Base-by-base conservation (phyloP, 345 rosid species). In the Toxicodendron radicans region DNA sequence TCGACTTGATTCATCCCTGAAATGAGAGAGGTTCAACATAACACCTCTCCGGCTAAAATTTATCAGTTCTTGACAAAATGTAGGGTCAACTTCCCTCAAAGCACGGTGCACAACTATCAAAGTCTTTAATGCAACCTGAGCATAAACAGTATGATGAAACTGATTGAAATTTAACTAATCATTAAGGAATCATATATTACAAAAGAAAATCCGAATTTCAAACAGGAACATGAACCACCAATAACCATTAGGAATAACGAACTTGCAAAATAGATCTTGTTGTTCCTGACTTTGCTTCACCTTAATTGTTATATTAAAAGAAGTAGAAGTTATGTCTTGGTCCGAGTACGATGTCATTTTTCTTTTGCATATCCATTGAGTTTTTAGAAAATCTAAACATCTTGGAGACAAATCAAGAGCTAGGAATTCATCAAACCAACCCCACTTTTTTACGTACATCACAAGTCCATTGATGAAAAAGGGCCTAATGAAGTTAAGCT, bases 71-170 rank as follows among this genome's bases (percentile, higher is more conserved):
- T 75, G 81, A 18, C 24, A 63, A 63, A 83, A 83, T 57, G 80
- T 60, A 27, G 64, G 58, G 72, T 83, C 81, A 20, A 64, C 74
- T 81, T 84, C 85, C 75, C 80, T 79, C 23, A 78, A 3, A 52
- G 86, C 82, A 51, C 85, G 85, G 64, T 86, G 82, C 41, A 83
- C 38, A 23, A 83, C 82, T 35, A 86, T 56, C 76, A 86, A 68
- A 53, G 83, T 79, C 69, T 86, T 86, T 72, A 86, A 64, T 56
- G 87, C 89, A 70, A 83, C 87, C 89, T 86, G 80, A 52, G 69
- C 6, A 66, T 11, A 18, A 18, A 53, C 5, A 32, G n/a, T 4
- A 27, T 67, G 51, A 60, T 78, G 49, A 66, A 2, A 56, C 1
- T 56, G n/a, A 32, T 13, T 62, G 66, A 35, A 63, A 60, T 43